Conservation (phyloP, 2,329 filamentous ascomycete genomes). For the Fusarium pininemorale region DNA sequence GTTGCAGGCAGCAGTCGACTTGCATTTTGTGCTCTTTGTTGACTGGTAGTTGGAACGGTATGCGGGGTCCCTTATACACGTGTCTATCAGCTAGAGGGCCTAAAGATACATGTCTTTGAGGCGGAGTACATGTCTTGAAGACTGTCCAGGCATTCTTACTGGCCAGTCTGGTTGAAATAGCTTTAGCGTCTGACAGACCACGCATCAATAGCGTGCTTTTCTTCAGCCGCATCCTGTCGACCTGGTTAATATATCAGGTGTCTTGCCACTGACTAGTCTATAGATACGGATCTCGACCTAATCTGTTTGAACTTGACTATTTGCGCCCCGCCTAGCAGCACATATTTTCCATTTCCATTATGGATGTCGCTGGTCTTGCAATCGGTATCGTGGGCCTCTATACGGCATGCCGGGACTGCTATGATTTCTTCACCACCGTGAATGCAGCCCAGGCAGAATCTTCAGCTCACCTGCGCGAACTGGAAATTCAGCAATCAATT, state of each 20-base stretch:
- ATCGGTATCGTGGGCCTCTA: background rate
- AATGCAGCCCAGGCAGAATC: background rate
- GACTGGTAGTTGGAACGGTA: background rate
- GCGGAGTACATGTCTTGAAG: background rate
- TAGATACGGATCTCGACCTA: no score
- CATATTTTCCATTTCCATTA: background rate
- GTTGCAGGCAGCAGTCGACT: background rate
- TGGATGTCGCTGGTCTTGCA: background rate
- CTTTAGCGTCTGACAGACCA: background rate
- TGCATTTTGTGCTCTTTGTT: background rate
- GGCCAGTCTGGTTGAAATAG: background rate
- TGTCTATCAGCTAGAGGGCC: background rate
- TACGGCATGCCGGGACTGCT: background rate
- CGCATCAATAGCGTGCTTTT: background rate
- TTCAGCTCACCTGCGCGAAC: background rate
- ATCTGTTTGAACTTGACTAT: background rate
- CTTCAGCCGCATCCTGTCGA: background rate
- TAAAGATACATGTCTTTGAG: background rate
- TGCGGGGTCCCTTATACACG: background rate
- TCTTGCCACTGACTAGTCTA: accelerated
- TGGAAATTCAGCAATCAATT: background rate
- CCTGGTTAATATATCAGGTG: background rate
- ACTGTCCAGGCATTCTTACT: background rate
- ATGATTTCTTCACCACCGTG: background rate
- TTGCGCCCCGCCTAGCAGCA: accelerated